Conservation (phyloP, 352 stramenopile genomes). For the Globisporangium nodosum region DNA sequence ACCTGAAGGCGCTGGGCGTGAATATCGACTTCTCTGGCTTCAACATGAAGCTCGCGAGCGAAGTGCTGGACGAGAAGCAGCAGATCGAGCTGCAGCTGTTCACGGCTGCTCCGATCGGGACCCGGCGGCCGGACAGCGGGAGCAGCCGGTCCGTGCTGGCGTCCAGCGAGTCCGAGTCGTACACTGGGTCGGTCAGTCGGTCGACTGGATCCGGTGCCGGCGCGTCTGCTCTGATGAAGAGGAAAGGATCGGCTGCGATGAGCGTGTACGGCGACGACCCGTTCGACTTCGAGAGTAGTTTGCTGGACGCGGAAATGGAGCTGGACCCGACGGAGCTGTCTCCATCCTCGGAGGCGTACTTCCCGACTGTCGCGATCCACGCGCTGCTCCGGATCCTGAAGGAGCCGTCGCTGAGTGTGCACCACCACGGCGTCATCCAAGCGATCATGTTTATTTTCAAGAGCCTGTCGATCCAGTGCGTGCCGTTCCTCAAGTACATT, state of each 20-base stretch:
- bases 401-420: conserved; percentile 91
- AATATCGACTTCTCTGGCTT: conserved; percentile 51
- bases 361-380: conserved; percentile 96
- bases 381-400: conserved; percentile 95
- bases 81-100: conserved; percentile 86
- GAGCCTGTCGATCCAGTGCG: conserved; percentile 91
- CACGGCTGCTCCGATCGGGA: conserved; percentile 82
- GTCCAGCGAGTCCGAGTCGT: conserved; percentile 6
- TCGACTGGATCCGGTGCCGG: conserved; percentile 14
- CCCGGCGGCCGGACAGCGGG: conserved; percentile 35
- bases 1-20: conserved; percentile 57
- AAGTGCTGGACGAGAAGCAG: conserved; percentile 80
- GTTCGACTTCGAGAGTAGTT: conserved; percentile 68
- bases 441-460: conserved; percentile 99
- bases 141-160: conserved; percentile 8
- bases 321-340: conserved; percentile 67
- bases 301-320: conserved; percentile 56
- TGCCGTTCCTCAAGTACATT: conserved; percentile 96
- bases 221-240: conserved; percentile 17
- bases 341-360: conserved; percentile 90
- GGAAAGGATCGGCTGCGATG: conserved; percentile 13
- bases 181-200: conserved; percentile 17
- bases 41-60: conserved; percentile 40
- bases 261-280: conserved; percentile 24
- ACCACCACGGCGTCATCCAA: conserved; percentile 97